Evolutionary conservation across 768 basidiomycete species (phyloP).

Genomic region (Calocera viscosa): DNA sequence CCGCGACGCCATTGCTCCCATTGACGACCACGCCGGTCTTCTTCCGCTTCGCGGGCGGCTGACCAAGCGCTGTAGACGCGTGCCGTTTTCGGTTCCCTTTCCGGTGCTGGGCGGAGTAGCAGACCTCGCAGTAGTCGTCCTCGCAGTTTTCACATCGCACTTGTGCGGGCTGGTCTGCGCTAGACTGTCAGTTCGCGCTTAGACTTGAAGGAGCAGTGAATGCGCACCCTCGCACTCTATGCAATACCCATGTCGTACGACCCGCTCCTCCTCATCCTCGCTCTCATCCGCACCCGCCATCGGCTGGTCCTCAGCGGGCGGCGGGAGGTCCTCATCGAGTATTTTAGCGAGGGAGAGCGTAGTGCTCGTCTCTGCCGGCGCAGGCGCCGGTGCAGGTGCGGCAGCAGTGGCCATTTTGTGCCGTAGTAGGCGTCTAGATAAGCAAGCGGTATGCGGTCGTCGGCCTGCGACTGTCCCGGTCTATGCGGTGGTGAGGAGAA

Average conservation of each 20-base stretch:
- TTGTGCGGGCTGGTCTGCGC: constrained; percentile 69
- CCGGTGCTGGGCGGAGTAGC: constrained; percentile 71
- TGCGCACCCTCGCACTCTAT: constrained; percentile 77
- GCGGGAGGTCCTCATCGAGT: not conserved
- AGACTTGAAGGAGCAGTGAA: not conserved
- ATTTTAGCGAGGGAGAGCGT: constrained; percentile 2
- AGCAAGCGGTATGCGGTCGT: no score
- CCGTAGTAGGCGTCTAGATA: no score
- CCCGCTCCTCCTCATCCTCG: constrained; percentile 14
- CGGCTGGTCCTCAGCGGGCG: not conserved
- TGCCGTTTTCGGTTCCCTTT: constrained; percentile 68
- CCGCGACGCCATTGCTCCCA: constrained; percentile 17
- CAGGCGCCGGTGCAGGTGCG: no score
- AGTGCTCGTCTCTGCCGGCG: not conserved
- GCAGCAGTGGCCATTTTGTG: not conserved
- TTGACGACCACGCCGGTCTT: constrained; percentile 14
- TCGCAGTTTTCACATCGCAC: constrained; percentile 56
- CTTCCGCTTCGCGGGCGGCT: constrained; percentile 13
- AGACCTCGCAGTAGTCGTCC: constrained; percentile 72
- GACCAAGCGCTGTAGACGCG: constrained; percentile 36
- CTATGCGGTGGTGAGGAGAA: no score
- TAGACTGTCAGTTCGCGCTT: not conserved
- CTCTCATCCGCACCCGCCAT: constrained; percentile 5
- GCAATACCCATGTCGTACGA: constrained; percentile 31
- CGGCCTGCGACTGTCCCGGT: no score